Percentiles rank a stretch among this genome's conserved stretches.
phyloP scores from a whole-genome alignment of 208 protist genomes.

The Leishmania braziliensis region DNA sequence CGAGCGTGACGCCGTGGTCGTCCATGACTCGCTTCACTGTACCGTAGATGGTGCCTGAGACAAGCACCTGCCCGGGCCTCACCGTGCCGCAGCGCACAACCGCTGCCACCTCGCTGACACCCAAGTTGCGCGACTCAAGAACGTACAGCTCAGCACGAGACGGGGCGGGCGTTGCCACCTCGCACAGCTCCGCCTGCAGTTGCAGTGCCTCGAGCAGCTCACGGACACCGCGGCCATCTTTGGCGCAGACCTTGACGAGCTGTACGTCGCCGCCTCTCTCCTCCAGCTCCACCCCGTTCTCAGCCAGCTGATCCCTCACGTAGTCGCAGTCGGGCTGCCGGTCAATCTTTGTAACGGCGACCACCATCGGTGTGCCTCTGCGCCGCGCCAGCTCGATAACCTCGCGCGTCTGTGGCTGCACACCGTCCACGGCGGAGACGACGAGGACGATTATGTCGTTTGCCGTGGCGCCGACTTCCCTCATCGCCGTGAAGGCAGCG shows the following conservation, averaged over 20 bases:
- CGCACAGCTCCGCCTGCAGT: slow-evolving; percentile 90
- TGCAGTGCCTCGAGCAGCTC: slow-evolving; percentile 90
- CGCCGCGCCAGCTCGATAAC: slow-evolving; percentile 83
- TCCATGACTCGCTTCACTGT: slow-evolving; percentile 71
- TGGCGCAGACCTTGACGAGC: slow-evolving; percentile 90
- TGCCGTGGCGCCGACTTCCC: slow-evolving; percentile 91
- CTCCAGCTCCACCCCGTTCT: slow-evolving; percentile 86
- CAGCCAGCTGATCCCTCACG: slow-evolving; percentile 84
- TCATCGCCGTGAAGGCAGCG: slow-evolving; percentile 95
- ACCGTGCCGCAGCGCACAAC: slow-evolving; percentile 86
- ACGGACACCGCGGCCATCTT: slow-evolving; percentile 84
- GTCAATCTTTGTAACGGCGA: slow-evolving; percentile 98
- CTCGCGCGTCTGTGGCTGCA: slow-evolving; percentile 95
- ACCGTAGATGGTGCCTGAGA: slow-evolving; percentile 78
- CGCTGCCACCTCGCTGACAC: slow-evolving; percentile 58
- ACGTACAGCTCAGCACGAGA: slow-evolving; percentile 89
- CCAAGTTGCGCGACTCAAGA: slow-evolving; percentile 84
- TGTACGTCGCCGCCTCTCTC: slow-evolving; percentile 95
- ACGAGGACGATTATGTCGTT: slow-evolving; percentile 98
- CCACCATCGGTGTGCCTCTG: slow-evolving; percentile 87
- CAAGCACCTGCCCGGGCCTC: slow-evolving; percentile 67
- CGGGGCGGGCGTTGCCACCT: slow-evolving; percentile 71
- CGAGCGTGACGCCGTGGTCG: slow-evolving; percentile 61
- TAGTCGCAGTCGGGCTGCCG: slow-evolving; percentile 80
- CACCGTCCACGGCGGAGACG: slow-evolving; percentile 95